These are phyloP conservation scores for Boletus insuetus DNA, from an alignment of 768 basidiomycete species.

Conservation along the genomic window DNA sequence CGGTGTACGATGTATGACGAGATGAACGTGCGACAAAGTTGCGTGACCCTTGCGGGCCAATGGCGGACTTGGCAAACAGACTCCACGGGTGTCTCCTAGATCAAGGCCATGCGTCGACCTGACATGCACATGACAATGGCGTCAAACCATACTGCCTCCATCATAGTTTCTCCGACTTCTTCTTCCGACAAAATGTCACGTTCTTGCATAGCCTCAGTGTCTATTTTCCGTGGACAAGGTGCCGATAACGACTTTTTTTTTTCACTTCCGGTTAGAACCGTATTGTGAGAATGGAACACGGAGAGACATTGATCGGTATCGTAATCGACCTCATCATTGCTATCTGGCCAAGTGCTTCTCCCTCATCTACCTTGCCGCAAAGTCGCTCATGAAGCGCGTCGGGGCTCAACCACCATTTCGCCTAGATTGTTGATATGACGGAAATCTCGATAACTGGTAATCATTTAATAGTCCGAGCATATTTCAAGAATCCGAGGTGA, in stretches of 20 bases:
- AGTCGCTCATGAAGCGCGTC: neutral
- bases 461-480: conserved; percentile 15
- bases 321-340: neutral
- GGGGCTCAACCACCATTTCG: neutral
- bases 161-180: neutral
- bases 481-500: conserved; percentile 28
- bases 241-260: neutral
- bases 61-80: neutral
- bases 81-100: neutral
- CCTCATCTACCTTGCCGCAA: neutral
- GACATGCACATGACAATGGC: neutral
- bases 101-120: neutral
- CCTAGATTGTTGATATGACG: conserved; percentile 2
- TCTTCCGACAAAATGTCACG: neutral
- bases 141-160: neutral
- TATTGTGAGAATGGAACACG: conserved; percentile 16
- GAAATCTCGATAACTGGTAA: conserved; percentile 18
- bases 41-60: neutral
- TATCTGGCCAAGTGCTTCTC: neutral
- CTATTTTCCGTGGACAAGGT: neutral
- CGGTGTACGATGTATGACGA: neutral
- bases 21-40: conserved; percentile 15
- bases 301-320: neutral
- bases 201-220: conserved; percentile 4
- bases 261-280: conserved; percentile 1